phyloP scores from a whole-genome alignment of 148 eudicot species.

The Chenopodium formosanum region DNA sequence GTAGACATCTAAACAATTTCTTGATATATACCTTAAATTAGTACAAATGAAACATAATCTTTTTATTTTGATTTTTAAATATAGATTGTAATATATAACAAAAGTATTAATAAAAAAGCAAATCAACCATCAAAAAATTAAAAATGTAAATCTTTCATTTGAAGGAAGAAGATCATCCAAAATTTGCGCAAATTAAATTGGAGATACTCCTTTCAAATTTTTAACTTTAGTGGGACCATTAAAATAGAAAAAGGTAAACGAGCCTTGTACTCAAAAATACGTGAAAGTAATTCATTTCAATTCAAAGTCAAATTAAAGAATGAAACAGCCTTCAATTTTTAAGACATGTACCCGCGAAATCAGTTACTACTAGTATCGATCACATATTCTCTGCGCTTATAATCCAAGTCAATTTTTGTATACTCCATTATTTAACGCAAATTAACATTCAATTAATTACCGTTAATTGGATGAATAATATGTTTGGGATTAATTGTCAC shows the following conservation, averaged over 20 bases:
- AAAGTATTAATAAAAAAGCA: not conserved
- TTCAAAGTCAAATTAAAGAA: not conserved
- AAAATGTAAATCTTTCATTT: not conserved
- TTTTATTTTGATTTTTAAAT: not conserved
- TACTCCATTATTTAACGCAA: not conserved
- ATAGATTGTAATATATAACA: not conserved
- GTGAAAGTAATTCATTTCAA: not conserved
- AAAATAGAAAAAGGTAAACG: slow-evolving; percentile 12
- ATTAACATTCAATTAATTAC: not conserved
- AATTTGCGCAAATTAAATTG: slow-evolving; percentile 19
- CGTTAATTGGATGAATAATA: not conserved
- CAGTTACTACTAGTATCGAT: not conserved
- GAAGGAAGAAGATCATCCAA: not conserved
- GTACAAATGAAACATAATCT: not conserved
- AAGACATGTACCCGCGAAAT: slow-evolving; percentile 18
- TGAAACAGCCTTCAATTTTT: slow-evolving; percentile 21
- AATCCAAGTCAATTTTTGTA: slow-evolving; percentile 13
- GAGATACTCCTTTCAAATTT: slow-evolving; percentile 9
- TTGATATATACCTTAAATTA: not conserved
- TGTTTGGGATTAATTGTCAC: too few species aligned
- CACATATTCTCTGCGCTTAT: not conserved
- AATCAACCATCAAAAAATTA: not conserved
- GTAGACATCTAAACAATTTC: not conserved
- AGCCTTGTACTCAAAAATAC: slow-evolving; percentile 5
- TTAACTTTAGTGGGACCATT: slow-evolving; percentile 21